These are phyloP conservation scores for Paecilomyces sp. DNA, from an alignment of 2,329 filamentous ascomycete genomes.

Conservation along the genomic window DNA sequence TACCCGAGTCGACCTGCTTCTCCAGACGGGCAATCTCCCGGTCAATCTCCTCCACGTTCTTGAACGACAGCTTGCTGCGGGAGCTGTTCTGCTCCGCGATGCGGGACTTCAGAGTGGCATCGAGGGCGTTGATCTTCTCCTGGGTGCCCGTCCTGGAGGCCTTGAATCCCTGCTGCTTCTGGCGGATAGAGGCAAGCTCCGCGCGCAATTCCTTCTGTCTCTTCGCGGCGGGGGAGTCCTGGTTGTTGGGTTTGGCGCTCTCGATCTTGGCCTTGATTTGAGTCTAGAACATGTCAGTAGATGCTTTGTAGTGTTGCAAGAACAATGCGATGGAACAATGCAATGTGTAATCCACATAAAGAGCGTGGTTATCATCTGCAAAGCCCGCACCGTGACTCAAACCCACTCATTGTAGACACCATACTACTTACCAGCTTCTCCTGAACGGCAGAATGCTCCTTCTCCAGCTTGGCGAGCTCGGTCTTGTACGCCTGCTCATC, in stretches of 20 bases:
- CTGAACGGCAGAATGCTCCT: constrained; percentile 73
- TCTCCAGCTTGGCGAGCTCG: constrained; percentile 72
- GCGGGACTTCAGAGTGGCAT: constrained; percentile 79
- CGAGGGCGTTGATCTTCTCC: constrained; percentile 87
- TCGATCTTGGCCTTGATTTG: constrained; percentile 85
- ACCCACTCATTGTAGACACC: background rate
- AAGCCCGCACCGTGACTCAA: background rate
- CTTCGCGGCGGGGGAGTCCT: constrained; percentile 72
- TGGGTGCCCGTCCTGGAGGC: constrained; percentile 67
- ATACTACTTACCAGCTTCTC: constrained; percentile 54
- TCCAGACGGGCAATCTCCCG: constrained; percentile 73
- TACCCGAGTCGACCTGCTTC: constrained; percentile 77
- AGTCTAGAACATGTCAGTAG: constrained; percentile 55
- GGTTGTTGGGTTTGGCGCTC: constrained; percentile 70
- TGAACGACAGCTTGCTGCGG: constrained; percentile 73
- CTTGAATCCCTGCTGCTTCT: constrained; percentile 85
- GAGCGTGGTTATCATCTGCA: background rate
- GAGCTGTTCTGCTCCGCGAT: constrained; percentile 82
- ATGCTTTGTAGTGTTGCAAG: constrained; percentile 5
- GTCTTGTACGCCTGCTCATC: constrained; percentile 80
- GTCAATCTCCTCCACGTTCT: constrained; percentile 82
- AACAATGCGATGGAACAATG: too few relatives aligned
- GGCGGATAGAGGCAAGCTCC: constrained; percentile 75
- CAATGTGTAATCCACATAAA: background rate
- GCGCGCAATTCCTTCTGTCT: constrained; percentile 77